phyloP scores from a whole-genome alignment of 345 rosid species.

The Gossypium turneri region DNA sequence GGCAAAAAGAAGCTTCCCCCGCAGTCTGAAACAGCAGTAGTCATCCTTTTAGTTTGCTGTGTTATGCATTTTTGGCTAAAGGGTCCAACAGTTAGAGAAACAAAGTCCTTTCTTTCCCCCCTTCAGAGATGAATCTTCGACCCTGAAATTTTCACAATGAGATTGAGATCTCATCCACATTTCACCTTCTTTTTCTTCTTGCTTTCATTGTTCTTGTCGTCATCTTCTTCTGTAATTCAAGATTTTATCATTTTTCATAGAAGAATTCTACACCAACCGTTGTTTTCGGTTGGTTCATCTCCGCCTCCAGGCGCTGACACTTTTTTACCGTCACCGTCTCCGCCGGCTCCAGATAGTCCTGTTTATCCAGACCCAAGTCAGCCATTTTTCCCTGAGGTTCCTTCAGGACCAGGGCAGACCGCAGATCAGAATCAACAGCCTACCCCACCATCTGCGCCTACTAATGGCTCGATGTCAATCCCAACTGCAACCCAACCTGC shows the following conservation, averaged over 20 bases:
- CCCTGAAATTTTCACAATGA: conserved; percentile 60
- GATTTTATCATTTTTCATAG: conserved; percentile 27
- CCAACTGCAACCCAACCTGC: conserved; percentile 66
- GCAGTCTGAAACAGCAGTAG: neutral
- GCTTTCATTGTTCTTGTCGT: neutral
- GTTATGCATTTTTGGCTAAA: neutral
- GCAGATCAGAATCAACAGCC: conserved; percentile 50
- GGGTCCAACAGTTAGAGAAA: neutral
- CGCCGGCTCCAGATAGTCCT: conserved; percentile 46
- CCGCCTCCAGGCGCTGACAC: conserved; percentile 46
- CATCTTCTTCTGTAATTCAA: conserved; percentile 13
- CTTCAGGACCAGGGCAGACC: conserved; percentile 38
- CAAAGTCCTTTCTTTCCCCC: neutral
- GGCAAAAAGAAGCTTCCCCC: conserved; percentile 57
- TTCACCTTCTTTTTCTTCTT: conserved; percentile 27
- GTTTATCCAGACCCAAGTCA: conserved; percentile 54
- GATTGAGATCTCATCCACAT: conserved; percentile 16
- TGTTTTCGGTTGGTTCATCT: conserved; percentile 54
- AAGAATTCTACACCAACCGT: conserved; percentile 78
- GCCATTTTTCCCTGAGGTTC: conserved; percentile 90
- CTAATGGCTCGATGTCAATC: conserved; percentile 60
- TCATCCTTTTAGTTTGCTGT: neutral
- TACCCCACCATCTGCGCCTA: conserved; percentile 35
- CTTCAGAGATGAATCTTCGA: conserved; percentile 21
- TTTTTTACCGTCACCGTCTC: conserved; percentile 25